A percentile compares a stretch with the other conserved stretches of the same genome.
Conservation (phyloP, 169 alveolate species). For the Babesia caballi region DNA sequence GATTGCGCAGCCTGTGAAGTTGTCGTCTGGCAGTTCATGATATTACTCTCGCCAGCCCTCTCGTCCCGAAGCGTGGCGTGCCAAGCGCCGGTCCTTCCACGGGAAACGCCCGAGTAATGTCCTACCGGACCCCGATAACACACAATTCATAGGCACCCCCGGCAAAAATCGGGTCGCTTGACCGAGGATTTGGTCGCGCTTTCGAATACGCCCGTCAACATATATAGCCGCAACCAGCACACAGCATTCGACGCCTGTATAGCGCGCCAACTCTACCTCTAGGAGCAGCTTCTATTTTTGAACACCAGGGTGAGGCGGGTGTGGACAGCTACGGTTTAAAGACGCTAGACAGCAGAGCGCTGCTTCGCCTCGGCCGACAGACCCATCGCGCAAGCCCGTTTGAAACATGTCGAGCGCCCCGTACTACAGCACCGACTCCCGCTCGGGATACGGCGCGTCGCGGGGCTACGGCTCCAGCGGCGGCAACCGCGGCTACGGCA, state of each 20-base stretch:
- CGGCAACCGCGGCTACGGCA: conserved; percentile 9
- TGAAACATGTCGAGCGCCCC: conserved; percentile 36
- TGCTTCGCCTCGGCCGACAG: no score
- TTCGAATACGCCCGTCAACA: conserved; percentile 21
- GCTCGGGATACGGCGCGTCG: conserved; percentile 17
- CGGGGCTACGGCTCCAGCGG: conserved; percentile 12
- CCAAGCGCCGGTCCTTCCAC: not conserved
- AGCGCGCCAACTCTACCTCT: not conserved
- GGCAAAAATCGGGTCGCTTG: not conserved
- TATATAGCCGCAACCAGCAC: conserved; percentile 31
- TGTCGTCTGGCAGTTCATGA: conserved; percentile 27
- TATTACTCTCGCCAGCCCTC: conserved; percentile 20
- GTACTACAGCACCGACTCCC: not conserved
- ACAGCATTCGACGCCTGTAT: not conserved
- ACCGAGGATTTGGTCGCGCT: not conserved
- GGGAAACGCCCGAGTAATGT: conserved; percentile 19
- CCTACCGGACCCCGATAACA: conserved; percentile 11
- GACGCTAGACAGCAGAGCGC: no score
- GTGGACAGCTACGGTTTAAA: no score
- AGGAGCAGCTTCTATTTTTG: no score
- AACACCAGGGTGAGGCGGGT: no score
- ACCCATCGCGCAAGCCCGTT: no score
- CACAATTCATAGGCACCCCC: not conserved
- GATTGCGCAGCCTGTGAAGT: conserved; percentile 24
- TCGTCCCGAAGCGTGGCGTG: not conserved